Conservation (phyloP, 768 basidiomycete species). For the Imleria badia region DNA sequence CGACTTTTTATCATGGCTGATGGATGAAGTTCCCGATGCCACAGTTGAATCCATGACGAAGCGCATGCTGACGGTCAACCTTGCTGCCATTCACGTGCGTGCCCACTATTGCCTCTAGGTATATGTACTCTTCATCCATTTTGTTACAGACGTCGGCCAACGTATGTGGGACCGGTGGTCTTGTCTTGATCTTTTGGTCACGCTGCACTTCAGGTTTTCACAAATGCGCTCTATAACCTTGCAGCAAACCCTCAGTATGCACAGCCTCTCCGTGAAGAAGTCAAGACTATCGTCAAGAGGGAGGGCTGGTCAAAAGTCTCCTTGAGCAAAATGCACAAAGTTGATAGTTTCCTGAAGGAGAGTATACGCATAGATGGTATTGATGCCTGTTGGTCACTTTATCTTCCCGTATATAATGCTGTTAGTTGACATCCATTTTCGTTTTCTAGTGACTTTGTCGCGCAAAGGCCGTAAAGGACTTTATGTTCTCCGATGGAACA, state of each 20-base stretch:
- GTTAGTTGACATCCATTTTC: background rate
- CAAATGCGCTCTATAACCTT: background rate
- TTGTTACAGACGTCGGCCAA: background rate
- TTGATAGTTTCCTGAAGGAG: constrained; percentile 42
- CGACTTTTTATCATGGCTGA: constrained; percentile 27
- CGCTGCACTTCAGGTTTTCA: background rate
- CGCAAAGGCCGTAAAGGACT: constrained; percentile 31
- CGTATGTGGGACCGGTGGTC: background rate
- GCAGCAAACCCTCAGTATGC: background rate
- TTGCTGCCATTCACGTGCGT: constrained; percentile 25
- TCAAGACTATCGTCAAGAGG: constrained; percentile 18
- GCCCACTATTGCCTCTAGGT: background rate
- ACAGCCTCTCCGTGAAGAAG: constrained; percentile 36
- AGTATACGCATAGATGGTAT: constrained; percentile 29
- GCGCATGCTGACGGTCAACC: constrained; percentile 2
- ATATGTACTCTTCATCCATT: background rate
- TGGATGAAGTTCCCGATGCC: background rate
- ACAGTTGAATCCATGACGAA: constrained; percentile 10
- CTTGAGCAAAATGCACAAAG: constrained; percentile 29
- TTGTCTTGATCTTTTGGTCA: background rate
- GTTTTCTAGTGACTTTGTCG: constrained; percentile 25
- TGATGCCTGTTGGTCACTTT: background rate
- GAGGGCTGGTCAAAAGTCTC: constrained; percentile 5
- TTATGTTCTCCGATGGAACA: constrained; percentile 38
- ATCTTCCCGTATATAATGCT: too few species aligned